Conservation (phyloP, 1,284 basidiomycete species). For the Tilletia walkeri region DNA sequence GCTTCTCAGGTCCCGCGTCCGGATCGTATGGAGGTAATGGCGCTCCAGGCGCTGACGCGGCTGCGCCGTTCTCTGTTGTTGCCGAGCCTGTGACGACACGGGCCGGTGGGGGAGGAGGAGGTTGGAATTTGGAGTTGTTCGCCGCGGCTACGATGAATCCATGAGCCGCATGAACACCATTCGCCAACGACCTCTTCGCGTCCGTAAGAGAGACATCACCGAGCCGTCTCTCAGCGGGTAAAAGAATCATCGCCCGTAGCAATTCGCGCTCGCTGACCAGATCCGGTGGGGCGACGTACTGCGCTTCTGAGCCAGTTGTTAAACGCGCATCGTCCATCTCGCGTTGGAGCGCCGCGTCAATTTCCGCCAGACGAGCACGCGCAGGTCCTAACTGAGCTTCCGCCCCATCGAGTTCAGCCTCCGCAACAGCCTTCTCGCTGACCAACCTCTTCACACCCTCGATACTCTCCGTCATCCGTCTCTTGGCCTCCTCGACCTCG, state of each 20-base stretch:
- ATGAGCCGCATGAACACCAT: slow-evolving; percentile 76
- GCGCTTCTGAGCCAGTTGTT: slow-evolving; percentile 22
- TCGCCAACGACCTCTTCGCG: slow-evolving; percentile 69
- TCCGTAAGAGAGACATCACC: slow-evolving; percentile 65
- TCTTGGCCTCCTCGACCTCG: slow-evolving; percentile 67
- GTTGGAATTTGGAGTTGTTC: slow-evolving; percentile 73
- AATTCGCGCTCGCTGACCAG: slow-evolving; percentile 72
- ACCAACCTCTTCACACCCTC: slow-evolving; percentile 55
- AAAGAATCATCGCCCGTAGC: slow-evolving; percentile 66
- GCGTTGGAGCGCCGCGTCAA: slow-evolving; percentile 58
- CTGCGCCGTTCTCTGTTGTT: slow-evolving; percentile 34
- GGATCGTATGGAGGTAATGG: slow-evolving; percentile 57
- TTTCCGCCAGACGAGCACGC: slow-evolving; percentile 66
- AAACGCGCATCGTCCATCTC: slow-evolving; percentile 23
- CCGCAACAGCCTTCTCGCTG: slow-evolving; percentile 62
- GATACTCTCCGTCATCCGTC: slow-evolving; percentile 70
- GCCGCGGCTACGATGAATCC: slow-evolving; percentile 76
- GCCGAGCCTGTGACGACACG: no score
- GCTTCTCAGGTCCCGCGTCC: slow-evolving; percentile 71
- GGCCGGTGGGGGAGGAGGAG: not conserved
- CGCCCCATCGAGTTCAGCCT: slow-evolving; percentile 74
- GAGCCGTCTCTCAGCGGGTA: slow-evolving; percentile 69
- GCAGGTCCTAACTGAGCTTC: slow-evolving; percentile 69
- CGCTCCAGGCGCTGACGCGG: slow-evolving; percentile 69
- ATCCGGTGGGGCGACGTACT: slow-evolving; percentile 55